Base-by-base conservation (phyloP, 2,329 filamentous ascomycete species). In the Fusarium devonianum region DNA sequence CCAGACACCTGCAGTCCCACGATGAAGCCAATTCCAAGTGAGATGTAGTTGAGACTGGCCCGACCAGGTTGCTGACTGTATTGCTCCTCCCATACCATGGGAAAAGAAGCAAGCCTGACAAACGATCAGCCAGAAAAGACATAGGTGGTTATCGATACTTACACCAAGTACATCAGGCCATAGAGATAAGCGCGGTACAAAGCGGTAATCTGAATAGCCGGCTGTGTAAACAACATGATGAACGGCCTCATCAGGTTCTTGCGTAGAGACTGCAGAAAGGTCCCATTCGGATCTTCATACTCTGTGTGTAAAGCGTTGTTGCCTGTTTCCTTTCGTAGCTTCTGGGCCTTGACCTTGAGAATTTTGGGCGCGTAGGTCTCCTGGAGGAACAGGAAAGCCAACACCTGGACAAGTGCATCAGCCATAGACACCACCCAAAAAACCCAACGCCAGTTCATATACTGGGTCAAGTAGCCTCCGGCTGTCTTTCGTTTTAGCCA, bases 1-100 rank as follows among this genome's bases (percentile, higher is more conserved):
- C 68, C 79, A 13, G 84, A 79, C 4, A 84, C 72, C 1, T 74
- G 71, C 2, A 81, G 78, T 2, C 83, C 83, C 36, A 85, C 76
- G 35, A 85, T 81, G 3, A 73, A 70, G 0, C 80, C 80, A 3
- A 81, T 53, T 0, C 78, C 79, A 1, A 83, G 73, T 1, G 78
- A 79, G 0, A 84, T 67, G 54, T 82, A 84, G 26, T 80, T 75
- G 2, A 84, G 67, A 11, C 80, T 79, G 0, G 77, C 73, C 5
- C 71, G 68, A 1, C 76, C 76, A 5, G 74, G 67, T 1, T 73
- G 74, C 54, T 81, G 76, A 13, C 71, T 66, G 41, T 84, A 84
- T 30, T 74, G 69, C 0, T 68, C 57, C 11, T 73, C 70, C 66
- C 78, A 84, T 1, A 83, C 73, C 7, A 64, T 58, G 0, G 81